Evolutionary conservation across 768 basidiomycete species (phyloP).

Genomic region (Pisolithus orientalis): DNA sequence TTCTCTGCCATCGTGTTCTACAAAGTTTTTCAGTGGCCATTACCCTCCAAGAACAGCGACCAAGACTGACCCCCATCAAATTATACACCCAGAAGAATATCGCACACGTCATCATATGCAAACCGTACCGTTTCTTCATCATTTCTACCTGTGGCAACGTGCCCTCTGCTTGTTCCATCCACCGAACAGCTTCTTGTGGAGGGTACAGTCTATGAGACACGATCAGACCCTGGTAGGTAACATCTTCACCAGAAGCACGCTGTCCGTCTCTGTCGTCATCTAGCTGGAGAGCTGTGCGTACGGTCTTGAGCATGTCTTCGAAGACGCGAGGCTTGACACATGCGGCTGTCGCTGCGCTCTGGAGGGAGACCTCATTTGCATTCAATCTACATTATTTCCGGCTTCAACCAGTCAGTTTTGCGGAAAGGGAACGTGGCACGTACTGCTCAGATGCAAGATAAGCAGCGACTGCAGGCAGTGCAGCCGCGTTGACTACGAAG

Average conservation of each 20-base stretch:
- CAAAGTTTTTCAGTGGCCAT: background rate
- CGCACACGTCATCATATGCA: slow-evolving; percentile 26
- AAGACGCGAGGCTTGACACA: slow-evolving; percentile 19
- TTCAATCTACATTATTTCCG: slow-evolving; percentile 13
- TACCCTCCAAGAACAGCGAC: background rate
- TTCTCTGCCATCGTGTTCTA: slow-evolving; percentile 22
- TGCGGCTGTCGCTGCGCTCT: slow-evolving; percentile 17
- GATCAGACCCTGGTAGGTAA: slow-evolving; percentile 29
- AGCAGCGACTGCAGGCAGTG: slow-evolving; percentile 25
- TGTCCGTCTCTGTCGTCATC: background rate
- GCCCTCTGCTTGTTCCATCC: slow-evolving; percentile 30
- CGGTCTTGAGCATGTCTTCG: slow-evolving; percentile 15
- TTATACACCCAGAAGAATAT: slow-evolving; percentile 45
- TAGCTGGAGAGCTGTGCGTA: slow-evolving; percentile 12
- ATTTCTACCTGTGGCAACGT: slow-evolving; percentile 9
- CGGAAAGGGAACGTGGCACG: background rate
- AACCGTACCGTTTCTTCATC: slow-evolving; percentile 15
- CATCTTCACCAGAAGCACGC: background rate
- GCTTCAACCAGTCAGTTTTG: background rate
- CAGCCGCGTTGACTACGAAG: slow-evolving; percentile 16
- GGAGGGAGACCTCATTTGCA: slow-evolving; percentile 22
- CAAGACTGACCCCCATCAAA: slow-evolving; percentile 29
- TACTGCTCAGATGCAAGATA: slow-evolving; percentile 28
- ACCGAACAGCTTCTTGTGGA: slow-evolving; percentile 19
- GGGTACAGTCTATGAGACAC: slow-evolving; percentile 15